Evolutionary conservation across 352 stramenopile species (phyloP).

Genomic region (Phytophthora kernoviae): DNA sequence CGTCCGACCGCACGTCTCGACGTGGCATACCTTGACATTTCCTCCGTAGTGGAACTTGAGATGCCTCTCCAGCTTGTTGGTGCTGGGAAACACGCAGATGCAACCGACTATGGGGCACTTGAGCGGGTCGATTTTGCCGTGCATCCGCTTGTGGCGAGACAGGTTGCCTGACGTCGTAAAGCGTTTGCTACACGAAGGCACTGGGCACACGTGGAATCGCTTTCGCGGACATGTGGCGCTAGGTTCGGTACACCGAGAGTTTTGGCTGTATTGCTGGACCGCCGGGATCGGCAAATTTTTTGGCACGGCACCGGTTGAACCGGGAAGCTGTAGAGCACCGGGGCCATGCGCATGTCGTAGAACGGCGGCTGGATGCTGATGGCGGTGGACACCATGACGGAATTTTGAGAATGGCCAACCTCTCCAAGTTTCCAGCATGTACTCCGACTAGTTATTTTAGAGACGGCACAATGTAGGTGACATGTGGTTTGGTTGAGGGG

Average conservation of each 20-base stretch:
- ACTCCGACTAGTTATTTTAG: conserved; percentile 5
- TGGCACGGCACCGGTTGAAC: conserved; percentile 6
- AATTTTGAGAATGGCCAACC: conserved; percentile 18
- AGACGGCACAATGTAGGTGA: conserved; percentile 11
- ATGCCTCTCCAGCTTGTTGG: conserved; percentile 42
- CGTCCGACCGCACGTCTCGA: conserved; percentile 40
- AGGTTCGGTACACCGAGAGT: conserved; percentile 14
- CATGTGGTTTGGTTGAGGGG: conserved; percentile 26
- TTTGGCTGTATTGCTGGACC: conserved; percentile 11
- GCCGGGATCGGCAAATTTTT: conserved; percentile 1
- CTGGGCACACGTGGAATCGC: conserved; percentile 41
- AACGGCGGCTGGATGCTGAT: conserved; percentile 8
- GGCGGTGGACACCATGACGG: background rate
- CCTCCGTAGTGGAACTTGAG: conserved; percentile 54
- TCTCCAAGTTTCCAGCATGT: background rate
- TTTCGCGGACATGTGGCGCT: conserved; percentile 35
- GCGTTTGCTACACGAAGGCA: conserved; percentile 44
- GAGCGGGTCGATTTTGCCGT: conserved; percentile 43
- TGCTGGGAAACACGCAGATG: conserved; percentile 36
- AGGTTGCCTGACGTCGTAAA: conserved; percentile 63
- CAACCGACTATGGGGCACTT: conserved; percentile 31
- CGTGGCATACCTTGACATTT: conserved; percentile 40
- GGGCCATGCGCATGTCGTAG: conserved; percentile 16
- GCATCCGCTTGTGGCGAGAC: conserved; percentile 47
- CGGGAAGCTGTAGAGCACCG: conserved; percentile 11